Percentiles rank a stretch among this genome's conserved stretches.
Evolutionary conservation across 2,329 filamentous ascomycete species (phyloP).

Genomic region (Trichoderma harzianum): DNA sequence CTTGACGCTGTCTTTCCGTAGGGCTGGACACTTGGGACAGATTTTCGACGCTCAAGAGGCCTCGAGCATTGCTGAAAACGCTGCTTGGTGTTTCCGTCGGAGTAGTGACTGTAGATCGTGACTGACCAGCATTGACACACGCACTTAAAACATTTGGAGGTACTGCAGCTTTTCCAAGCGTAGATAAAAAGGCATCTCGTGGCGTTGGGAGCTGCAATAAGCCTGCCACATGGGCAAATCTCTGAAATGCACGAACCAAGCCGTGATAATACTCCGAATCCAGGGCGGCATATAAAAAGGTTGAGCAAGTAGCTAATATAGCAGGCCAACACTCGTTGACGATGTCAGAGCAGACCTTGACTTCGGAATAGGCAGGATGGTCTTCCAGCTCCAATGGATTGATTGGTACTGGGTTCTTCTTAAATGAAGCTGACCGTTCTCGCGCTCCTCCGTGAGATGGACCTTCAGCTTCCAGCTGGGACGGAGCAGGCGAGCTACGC

Average conservation of each 20-base stretch:
- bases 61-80: conserved; percentile 69
- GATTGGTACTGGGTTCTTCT: conserved; percentile 72
- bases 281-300: conserved; percentile 86
- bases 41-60: conserved; percentile 70
- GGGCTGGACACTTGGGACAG: conserved; percentile 56
- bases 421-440: conserved; percentile 64
- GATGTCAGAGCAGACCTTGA: conserved; percentile 75
- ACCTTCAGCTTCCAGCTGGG: conserved; percentile 35
- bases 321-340: conserved; percentile 95
- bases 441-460: conserved; percentile 36
- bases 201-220: conserved; percentile 80
- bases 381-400: conserved; percentile 78
- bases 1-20: conserved; percentile 57
- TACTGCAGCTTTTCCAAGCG: conserved; percentile 86
- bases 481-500: conserved; percentile 41
- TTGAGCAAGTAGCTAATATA: conserved; percentile 89
- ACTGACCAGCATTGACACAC: conserved; percentile 50
- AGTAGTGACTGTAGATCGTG: conserved; percentile 43
- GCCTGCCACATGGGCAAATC: conserved; percentile 91
- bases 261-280: conserved; percentile 94
- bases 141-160: conserved; percentile 72
- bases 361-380: conserved; percentile 66
- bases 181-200: conserved; percentile 91
- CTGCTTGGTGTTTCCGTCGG: conserved; percentile 49
- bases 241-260: conserved; percentile 88